phyloP scores from a whole-genome alignment of 208 protist species.

The Crithidia sp. region DNA sequence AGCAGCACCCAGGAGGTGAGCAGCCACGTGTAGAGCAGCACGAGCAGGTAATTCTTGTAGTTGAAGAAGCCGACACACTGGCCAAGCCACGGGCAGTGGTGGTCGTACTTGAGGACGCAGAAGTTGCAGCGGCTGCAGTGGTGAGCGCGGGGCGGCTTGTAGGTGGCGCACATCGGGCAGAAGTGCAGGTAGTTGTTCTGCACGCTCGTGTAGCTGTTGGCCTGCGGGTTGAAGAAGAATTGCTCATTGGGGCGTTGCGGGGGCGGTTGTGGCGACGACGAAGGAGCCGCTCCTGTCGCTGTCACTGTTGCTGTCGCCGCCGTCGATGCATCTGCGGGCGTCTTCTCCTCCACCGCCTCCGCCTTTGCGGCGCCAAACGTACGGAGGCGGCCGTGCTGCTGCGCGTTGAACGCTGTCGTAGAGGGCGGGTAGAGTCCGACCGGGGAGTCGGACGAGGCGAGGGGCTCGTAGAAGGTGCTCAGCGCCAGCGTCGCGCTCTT shows the following conservation, averaged over 20 bases:
- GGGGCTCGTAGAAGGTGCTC: conserved; percentile 64
- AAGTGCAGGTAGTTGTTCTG: conserved; percentile 66
- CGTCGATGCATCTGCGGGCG: neutral
- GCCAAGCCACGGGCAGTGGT: conserved; percentile 94
- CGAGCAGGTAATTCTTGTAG: conserved; percentile 91
- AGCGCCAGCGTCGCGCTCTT: conserved; percentile 78
- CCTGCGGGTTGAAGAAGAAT: conserved; percentile 65
- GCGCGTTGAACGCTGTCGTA: conserved; percentile 13
- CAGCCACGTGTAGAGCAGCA: conserved; percentile 79
- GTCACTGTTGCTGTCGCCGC: too few species aligned
- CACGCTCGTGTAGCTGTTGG: conserved; percentile 68
- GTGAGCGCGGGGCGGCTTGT: conserved; percentile 87
- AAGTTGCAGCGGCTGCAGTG: conserved; percentile 91
- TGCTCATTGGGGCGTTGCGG: conserved; percentile 28
- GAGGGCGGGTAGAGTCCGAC: conserved; percentile 29
- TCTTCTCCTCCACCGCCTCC: neutral
- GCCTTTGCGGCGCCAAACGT: conserved; percentile 12
- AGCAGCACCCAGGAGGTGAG: conserved; percentile 70
- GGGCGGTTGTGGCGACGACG: neutral
- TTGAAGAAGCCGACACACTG: conserved; percentile 94
- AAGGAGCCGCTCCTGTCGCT: too few species aligned
- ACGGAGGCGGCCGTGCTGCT: conserved; percentile 33
- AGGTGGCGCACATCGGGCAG: conserved; percentile 84
- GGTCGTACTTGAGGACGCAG: conserved; percentile 93
- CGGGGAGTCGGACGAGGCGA: conserved; percentile 26